Conservation (phyloP, 108 stramenopile genomes). For the Cyclotella distinguenda region DNA sequence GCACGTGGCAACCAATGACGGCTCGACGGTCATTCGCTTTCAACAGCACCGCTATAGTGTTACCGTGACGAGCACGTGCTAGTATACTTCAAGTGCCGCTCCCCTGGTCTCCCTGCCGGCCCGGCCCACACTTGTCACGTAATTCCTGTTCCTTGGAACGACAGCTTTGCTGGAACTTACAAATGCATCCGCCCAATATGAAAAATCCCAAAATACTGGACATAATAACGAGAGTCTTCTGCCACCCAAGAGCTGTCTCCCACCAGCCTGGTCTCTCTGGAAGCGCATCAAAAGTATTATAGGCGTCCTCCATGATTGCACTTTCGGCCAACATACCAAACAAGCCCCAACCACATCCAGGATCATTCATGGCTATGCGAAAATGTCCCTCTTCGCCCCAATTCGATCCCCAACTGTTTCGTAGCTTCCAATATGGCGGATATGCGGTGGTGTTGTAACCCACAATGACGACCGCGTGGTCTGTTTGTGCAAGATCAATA, state of each 20-base stretch:
- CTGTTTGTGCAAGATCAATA: too few relatives aligned
- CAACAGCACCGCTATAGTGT: too few relatives aligned
- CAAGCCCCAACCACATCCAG: slow-evolving; percentile 45
- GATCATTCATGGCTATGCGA: slow-evolving; percentile 48
- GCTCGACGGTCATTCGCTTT: too few relatives aligned
- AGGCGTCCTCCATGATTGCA: slow-evolving; percentile 17
- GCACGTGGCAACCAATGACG: too few relatives aligned
- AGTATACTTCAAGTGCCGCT: too few relatives aligned
- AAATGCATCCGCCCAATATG: background rate
- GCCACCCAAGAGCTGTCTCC: slow-evolving; percentile 12
- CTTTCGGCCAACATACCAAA: slow-evolving; percentile 61
- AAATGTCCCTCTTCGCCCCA: slow-evolving; percentile 66
- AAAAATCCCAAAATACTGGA: slow-evolving; percentile 6
- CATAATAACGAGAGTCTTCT: slow-evolving; percentile 15
- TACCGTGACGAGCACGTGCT: too few relatives aligned
- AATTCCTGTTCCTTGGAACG: background rate
- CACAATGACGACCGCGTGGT: slow-evolving; percentile 87
- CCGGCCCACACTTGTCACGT: too few relatives aligned
- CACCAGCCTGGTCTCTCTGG: slow-evolving; percentile 28
- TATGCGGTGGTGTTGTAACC: slow-evolving; percentile 66
- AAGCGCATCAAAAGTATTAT: slow-evolving; percentile 16
- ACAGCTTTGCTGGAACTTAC: background rate
- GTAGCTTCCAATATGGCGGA: slow-evolving; percentile 58
- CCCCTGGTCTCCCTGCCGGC: too few relatives aligned
- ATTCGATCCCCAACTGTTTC: slow-evolving; percentile 43